These are phyloP conservation scores for Pseudoturritis turrita DNA, from an alignment of 345 rosid genomes.

Conservation along the genomic window DNA sequence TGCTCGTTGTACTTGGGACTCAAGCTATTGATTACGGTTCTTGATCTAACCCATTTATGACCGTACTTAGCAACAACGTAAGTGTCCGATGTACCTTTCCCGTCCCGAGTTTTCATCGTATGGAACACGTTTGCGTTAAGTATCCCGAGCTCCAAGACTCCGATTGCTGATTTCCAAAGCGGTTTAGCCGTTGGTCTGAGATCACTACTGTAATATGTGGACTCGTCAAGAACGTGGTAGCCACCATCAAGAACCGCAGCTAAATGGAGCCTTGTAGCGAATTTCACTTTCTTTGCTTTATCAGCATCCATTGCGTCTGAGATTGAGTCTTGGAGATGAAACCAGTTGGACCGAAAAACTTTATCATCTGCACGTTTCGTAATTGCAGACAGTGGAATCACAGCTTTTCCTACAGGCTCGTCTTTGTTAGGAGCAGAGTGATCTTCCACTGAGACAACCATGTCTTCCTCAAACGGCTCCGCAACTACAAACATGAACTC, in stretches of 20 bases:
- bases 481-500: slow-evolving; percentile 85
- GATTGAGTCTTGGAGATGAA: slow-evolving; percentile 33
- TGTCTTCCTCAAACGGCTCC: slow-evolving; percentile 47
- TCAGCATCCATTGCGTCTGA: slow-evolving; percentile 25
- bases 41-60: slow-evolving; percentile 33
- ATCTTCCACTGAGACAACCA: slow-evolving; percentile 46
- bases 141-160: slow-evolving; percentile 50
- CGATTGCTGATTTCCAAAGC: slow-evolving; percentile 39
- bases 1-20: slow-evolving; percentile 36
- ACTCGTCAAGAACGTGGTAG: slow-evolving; percentile 56
- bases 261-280: slow-evolving; percentile 39
- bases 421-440: slow-evolving; percentile 33
- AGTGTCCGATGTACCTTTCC: slow-evolving; percentile 29
- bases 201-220: slow-evolving; percentile 47
- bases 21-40: slow-evolving; percentile 22
- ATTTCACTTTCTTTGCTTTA: slow-evolving; percentile 34
- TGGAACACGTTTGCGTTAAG: slow-evolving; percentile 41
- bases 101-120: slow-evolving; percentile 36
- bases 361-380: slow-evolving; percentile 32
- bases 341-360: slow-evolving; percentile 27
- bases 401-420: slow-evolving; percentile 41
- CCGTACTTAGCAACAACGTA: slow-evolving; percentile 36
- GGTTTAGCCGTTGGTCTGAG: slow-evolving; percentile 38
- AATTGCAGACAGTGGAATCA: slow-evolving; percentile 26
- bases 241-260: slow-evolving; percentile 48